phyloP scores from a whole-genome alignment of 2,329 filamentous ascomycete species.

The Microcyclosporella mali region DNA sequence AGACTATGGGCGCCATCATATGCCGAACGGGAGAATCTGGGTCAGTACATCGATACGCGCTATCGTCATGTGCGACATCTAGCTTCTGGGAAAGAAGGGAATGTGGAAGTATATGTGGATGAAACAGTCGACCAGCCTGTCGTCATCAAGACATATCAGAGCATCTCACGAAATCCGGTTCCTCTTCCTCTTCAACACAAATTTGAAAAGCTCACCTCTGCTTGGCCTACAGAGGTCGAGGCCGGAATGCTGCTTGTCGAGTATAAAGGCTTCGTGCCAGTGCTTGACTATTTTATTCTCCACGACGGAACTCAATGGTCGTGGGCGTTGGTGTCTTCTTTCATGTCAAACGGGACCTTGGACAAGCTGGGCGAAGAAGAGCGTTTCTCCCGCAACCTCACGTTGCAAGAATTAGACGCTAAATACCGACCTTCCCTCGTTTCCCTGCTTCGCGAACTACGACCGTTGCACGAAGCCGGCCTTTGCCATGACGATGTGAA shows the following conservation, averaged over 20 bases:
- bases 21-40: conserved; percentile 6
- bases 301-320: conserved; percentile 4
- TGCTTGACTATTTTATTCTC: conserved; percentile 17
- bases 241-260: conserved; percentile 8
- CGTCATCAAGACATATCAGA: conserved; percentile 13
- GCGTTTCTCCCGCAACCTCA: not conserved
- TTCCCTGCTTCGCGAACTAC: conserved; percentile 22
- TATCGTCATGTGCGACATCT: conserved; percentile 12
- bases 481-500: conserved; percentile 37
- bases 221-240: conserved; percentile 20
- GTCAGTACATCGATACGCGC: conserved; percentile 10
- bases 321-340: conserved; percentile 17
- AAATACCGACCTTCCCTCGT: conserved; percentile 29
- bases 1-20: conserved; percentile 1
- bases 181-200: not conserved
- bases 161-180: conserved; percentile 6
- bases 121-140: conserved; percentile 6
- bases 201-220: conserved; percentile 6
- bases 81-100: conserved; percentile 15
- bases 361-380: conserved; percentile 10
- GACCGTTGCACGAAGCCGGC: conserved; percentile 25
- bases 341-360: conserved; percentile 11
- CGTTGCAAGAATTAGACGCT: conserved; percentile 21
- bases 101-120: conserved; percentile 12
- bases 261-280: conserved; percentile 7